Evolutionary conservation across 257 asterid species (phyloP), one percentile per base, ranked within the genome.

Genomic region (Gentiana dahurica): DNA sequence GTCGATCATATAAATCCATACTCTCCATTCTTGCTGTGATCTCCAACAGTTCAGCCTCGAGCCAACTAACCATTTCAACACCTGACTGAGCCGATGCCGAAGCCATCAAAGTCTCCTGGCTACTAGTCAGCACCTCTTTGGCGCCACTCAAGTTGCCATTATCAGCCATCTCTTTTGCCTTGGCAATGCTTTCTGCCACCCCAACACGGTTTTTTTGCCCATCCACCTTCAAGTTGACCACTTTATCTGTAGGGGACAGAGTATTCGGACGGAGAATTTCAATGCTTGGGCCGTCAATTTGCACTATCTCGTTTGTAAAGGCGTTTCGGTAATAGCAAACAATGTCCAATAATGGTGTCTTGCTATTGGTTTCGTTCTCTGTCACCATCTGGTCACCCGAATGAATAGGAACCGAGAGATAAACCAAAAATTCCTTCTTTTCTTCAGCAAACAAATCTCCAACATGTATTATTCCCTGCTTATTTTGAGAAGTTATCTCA

Each of bases 151-250:
- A 54, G 57, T 79, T 41, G 2, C 86, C 86, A 3, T 44, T 49
- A 47, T 79, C 80, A 0, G 80, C 86, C 67, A 68, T 55, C 3
- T 54, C 39, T 38, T 59, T 75, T 33, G 86, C 82, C 68, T 71
- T 74, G 24, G 60, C 68, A 36, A 79, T 76, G 46, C 66, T 58
- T 51, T 73, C 80, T 15, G 76, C 69, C 1, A 61, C 75, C 1
- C 12, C 9, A 12, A 73, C 37, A 13, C 82, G 67, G 36, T 79
- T 76, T 36, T 61, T 71, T 67, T 79, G 80, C 62, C 80, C 51
- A 37, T 79, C 86, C 10, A 76, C 82, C 50, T 79, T 80, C 47
- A 69, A 34, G 38, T 54, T 67, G 35, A 79, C 64, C 2, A 13
- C 0, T 10, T 7, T 55, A 10, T 73, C 76, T 1, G 38, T 43